These are phyloP conservation scores for Rhododendron henanense DNA, from an alignment of 148 eudicot species.

Conservation along the genomic window DNA sequence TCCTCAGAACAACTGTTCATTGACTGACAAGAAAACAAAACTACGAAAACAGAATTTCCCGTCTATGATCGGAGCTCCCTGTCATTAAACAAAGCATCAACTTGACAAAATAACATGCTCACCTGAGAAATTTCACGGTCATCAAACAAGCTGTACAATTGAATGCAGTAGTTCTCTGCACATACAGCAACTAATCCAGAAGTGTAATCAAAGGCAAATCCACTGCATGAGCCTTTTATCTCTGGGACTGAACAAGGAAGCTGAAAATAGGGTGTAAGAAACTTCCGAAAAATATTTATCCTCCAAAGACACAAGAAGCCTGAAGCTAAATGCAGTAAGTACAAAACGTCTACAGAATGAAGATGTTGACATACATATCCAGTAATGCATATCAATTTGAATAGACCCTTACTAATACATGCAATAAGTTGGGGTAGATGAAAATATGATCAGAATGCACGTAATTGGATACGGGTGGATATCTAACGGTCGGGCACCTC, in stretches of 20 bases:
- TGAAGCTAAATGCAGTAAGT: neutral
- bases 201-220: constrained; percentile 50
- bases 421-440: neutral
- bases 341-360: neutral
- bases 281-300: neutral
- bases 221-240: constrained; percentile 37
- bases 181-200: constrained; percentile 67
- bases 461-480: too few relatives aligned
- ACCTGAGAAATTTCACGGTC: constrained; percentile 86
- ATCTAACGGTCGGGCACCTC: neutral
- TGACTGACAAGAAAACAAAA: neutral
- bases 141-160: constrained; percentile 79
- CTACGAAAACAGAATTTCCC: neutral
- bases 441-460: neutral
- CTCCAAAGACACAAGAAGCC: neutral
- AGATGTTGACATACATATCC: neutral
- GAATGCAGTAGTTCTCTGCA: constrained; percentile 75
- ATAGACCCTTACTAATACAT: neutral
- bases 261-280: constrained; percentile 48
- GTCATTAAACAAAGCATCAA: neutral
- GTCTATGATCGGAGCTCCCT: neutral
- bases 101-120: constrained; percentile 5
- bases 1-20: neutral
- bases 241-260: constrained; percentile 70
- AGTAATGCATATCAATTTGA: neutral